These are phyloP conservation scores for Xylaria sp. DNA, from an alignment of 2,329 filamentous ascomycete species.

Conservation along the genomic window DNA sequence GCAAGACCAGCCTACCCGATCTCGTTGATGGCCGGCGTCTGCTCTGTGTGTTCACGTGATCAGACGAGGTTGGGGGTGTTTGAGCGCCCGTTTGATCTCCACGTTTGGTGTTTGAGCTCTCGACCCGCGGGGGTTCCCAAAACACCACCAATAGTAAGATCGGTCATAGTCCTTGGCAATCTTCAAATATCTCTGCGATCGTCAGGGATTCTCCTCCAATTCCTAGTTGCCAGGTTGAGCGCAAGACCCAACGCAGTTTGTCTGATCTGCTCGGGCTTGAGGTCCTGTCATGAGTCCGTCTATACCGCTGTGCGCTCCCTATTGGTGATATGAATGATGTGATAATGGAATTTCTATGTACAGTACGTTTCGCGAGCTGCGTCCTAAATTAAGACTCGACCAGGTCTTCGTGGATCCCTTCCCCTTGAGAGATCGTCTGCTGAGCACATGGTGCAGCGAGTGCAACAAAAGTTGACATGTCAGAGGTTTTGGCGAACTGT, in stretches of 20 bases:
- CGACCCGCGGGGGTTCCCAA: conserved; percentile 7
- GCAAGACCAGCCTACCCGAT: background rate
- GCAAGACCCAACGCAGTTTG: conserved; percentile 34
- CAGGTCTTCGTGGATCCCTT: background rate
- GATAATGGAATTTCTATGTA: conserved; percentile 20
- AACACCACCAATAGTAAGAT: conserved; percentile 16
- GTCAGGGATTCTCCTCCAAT: conserved; percentile 24
- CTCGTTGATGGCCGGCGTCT: background rate
- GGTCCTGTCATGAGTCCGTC: conserved; percentile 40
- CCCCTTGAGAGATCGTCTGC: conserved; percentile 4
- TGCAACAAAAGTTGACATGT: conserved; percentile 19
- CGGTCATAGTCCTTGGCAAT: conserved; percentile 3
- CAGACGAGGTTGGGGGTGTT: conserved; percentile 12
- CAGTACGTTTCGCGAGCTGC: conserved; percentile 19
- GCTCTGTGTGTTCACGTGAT: conserved; percentile 20
- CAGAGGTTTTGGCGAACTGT: conserved; percentile 33
- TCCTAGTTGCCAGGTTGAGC: conserved; percentile 36
- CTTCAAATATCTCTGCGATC: background rate
- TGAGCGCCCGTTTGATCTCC: conserved; percentile 39
- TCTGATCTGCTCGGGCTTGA: conserved; percentile 41
- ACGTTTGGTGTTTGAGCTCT: conserved; percentile 30
- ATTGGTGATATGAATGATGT: conserved; percentile 14
- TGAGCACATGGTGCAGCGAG: conserved; percentile 9
- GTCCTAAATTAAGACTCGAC: conserved; percentile 6
- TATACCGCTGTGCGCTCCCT: conserved; percentile 13